phyloP scores from a whole-genome alignment of 1,284 basidiomycete species.

The Retiboletus flavoniger region DNA sequence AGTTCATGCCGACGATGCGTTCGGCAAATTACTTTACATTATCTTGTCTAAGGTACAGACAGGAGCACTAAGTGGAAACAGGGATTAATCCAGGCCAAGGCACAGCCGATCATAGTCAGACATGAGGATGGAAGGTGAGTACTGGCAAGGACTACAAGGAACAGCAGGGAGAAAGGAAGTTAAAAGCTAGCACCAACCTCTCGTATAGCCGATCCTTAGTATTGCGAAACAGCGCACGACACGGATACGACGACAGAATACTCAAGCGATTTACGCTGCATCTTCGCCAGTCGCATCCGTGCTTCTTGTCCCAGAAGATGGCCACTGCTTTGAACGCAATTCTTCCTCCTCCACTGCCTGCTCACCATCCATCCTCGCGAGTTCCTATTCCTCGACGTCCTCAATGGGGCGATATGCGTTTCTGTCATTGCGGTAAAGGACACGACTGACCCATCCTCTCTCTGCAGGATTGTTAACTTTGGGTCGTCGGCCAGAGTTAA shows the following conservation, averaged over 20 bases:
- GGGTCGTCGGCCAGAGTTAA: conserved; percentile 28
- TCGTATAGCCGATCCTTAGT: conserved; percentile 5
- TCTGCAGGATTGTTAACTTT: conserved; percentile 23
- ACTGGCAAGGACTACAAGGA: conserved; percentile 6
- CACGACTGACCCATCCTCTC: conserved; percentile 49
- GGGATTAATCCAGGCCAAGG: conserved; percentile 1
- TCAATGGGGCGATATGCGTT: conserved; percentile 55
- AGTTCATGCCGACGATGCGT: background rate
- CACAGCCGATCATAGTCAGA: conserved; percentile 6
- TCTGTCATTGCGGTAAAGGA: conserved; percentile 50
- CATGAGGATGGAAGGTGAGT: conserved; percentile 33
- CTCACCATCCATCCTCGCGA: conserved; percentile 55
- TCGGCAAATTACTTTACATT: conserved; percentile 15
- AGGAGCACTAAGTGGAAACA: background rate
- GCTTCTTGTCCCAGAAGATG: conserved; percentile 13
- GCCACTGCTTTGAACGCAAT: conserved; percentile 12
- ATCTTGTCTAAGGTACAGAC: conserved; percentile 18
- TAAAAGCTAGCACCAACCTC: conserved; percentile 3
- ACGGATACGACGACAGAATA: background rate
- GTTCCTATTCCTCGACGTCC: conserved; percentile 62
- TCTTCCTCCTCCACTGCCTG: conserved; percentile 26
- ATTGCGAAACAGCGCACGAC: conserved; percentile 5
- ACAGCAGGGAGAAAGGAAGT: conserved; percentile 4
- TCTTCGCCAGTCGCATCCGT: conserved; percentile 8
- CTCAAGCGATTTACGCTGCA: conserved; percentile 7